Conservation (phyloP, 768 basidiomycete species). For the Termitomyces sp. region DNA sequence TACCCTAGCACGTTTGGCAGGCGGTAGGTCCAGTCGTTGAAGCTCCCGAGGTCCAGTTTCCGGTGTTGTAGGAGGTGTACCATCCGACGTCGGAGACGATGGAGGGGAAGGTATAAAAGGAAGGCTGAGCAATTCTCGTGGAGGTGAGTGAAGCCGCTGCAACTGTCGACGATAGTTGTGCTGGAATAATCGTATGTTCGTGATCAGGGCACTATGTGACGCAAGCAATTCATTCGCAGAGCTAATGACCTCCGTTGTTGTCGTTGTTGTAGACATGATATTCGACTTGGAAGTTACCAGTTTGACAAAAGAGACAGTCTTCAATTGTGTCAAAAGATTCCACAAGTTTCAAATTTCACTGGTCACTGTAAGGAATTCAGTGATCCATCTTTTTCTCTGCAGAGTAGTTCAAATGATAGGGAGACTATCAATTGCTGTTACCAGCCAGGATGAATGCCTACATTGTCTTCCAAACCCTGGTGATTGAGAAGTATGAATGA, state of each 20-base stretch:
- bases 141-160: constrained; percentile 50
- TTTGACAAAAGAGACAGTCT: neutral
- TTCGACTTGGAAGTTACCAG: neutral
- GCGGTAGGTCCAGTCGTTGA: constrained; percentile 41
- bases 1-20: constrained; percentile 70
- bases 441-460: no score
- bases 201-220: constrained; percentile 55
- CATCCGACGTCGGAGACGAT: constrained; percentile 44
- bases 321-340: neutral
- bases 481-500: neutral
- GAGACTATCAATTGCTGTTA: neutral
- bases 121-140: constrained; percentile 48
- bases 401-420: neutral
- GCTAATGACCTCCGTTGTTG: constrained; percentile 48
- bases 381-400: neutral
- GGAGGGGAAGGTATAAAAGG: constrained; percentile 58
- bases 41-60: constrained; percentile 28
- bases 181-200: constrained; percentile 53
- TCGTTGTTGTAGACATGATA: constrained; percentile 7
- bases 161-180: constrained; percentile 54
- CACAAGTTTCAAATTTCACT: neutral
- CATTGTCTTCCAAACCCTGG: neutral
- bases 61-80: constrained; percentile 47
- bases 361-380: neutral
- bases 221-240: constrained; percentile 66